A percentile compares a stretch with the other conserved stretches of the same genome.
Evolutionary conservation across 495 filamentous ascomycete species (phyloP).

Genomic region (Paragyromitra xinjiangensis): DNA sequence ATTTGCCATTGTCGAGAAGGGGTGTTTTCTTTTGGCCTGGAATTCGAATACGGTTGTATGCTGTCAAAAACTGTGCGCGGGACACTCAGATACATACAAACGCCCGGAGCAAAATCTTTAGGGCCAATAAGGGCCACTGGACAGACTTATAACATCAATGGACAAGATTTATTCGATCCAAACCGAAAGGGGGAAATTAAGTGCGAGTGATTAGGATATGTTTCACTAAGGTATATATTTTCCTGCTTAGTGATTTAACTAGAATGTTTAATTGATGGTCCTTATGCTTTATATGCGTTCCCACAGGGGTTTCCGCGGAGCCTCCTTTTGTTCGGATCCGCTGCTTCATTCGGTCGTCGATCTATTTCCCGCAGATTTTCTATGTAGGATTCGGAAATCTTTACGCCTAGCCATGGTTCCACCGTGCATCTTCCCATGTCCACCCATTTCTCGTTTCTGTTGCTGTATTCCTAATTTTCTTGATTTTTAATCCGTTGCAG

Average conservation of each 20-base stretch:
- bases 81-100: not conserved
- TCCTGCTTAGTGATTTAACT: not conserved
- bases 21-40: not conserved
- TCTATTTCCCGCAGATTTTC: too few relatives aligned
- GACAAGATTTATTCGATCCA: not conserved
- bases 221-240: not conserved
- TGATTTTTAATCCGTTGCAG: too few relatives aligned
- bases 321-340: too few relatives aligned
- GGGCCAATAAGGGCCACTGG: not conserved
- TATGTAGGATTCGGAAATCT: too few relatives aligned
- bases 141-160: not conserved
- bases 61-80: not conserved
- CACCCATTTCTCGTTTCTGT: too few relatives aligned
- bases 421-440: too few relatives aligned
- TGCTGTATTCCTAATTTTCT: too few relatives aligned
- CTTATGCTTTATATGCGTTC: too few relatives aligned
- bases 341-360: too few relatives aligned
- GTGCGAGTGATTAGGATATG: not conserved
- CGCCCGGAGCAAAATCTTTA: not conserved
- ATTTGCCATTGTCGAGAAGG: not conserved
- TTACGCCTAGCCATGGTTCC: too few relatives aligned
- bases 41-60: not conserved
- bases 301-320: not conserved
- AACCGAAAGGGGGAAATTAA: not conserved
- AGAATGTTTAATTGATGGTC: not conserved